phyloP scores from a whole-genome alignment of 495 filamentous ascomycete genomes.

The Annulohypoxylon bovei region DNA sequence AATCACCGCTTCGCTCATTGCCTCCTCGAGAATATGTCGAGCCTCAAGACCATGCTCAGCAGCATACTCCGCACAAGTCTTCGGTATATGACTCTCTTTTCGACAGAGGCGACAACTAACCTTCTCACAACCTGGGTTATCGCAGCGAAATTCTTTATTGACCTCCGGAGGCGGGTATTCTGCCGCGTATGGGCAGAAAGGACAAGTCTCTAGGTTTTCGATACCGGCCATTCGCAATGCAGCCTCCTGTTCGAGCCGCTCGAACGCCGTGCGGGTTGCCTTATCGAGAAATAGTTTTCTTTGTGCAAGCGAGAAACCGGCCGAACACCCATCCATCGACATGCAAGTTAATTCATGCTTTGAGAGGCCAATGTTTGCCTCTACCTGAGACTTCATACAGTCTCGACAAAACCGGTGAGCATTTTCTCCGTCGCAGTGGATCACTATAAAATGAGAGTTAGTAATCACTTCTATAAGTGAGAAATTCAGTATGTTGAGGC shows the following conservation, averaged over 20 bases:
- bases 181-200: conserved; percentile 84
- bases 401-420: conserved; percentile 70
- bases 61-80: conserved; percentile 73
- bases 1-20: conserved; percentile 81
- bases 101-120: conserved; percentile 81
- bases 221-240: conserved; percentile 71
- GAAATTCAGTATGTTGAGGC: no score
- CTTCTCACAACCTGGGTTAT: conserved; percentile 69
- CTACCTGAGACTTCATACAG: conserved; percentile 72
- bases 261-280: conserved; percentile 65
- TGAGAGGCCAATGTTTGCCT: conserved; percentile 70
- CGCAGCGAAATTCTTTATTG: conserved; percentile 79
- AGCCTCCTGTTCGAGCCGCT: conserved; percentile 74
- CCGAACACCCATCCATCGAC: conserved; percentile 59
- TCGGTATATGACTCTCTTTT: conserved; percentile 76
- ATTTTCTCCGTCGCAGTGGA: conserved; percentile 68
- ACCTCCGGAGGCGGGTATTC: conserved; percentile 72
- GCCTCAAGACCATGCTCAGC: conserved; percentile 65
- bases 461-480: neutral
- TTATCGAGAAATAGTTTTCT: conserved; percentile 66
- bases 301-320: conserved; percentile 56
- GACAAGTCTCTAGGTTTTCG: conserved; percentile 74
- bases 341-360: conserved; percentile 68
- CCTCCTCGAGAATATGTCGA: conserved; percentile 79
- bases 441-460: conserved; percentile 45